These are phyloP conservation scores for Didymella sp. DNA, from an alignment of 2,329 filamentous ascomycete genomes.

Conservation along the genomic window DNA sequence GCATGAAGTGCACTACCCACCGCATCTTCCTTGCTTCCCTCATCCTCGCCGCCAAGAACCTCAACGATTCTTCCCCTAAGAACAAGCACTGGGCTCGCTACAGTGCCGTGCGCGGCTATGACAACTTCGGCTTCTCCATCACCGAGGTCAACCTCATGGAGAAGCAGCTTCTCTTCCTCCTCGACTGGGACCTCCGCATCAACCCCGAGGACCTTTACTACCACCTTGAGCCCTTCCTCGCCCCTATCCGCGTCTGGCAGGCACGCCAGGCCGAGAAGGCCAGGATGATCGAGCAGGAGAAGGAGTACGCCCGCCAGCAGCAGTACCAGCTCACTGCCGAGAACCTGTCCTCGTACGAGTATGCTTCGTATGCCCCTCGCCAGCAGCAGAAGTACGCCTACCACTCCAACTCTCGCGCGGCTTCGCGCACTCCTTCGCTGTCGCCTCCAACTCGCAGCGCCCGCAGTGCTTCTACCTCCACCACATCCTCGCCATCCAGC, in stretches of 20 bases:
- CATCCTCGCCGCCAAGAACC: constrained; percentile 90
- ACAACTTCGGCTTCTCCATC: constrained; percentile 86
- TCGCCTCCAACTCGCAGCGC: constrained; percentile 56
- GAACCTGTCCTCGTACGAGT: constrained; percentile 41
- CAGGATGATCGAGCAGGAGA: constrained; percentile 52
- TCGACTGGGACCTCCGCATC: constrained; percentile 94
- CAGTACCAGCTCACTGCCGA: constrained; percentile 46
- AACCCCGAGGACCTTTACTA: constrained; percentile 83
- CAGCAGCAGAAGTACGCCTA: constrained; percentile 27
- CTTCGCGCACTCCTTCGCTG: constrained; percentile 58
- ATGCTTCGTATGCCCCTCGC: constrained; percentile 40
- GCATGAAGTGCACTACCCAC: constrained; percentile 94
- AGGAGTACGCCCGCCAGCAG: constrained; percentile 50
- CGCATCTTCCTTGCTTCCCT: constrained; percentile 93
- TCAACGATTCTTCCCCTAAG: constrained; percentile 98
- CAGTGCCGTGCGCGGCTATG: constrained; percentile 75
- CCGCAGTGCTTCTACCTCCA: constrained; percentile 49
- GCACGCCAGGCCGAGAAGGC: constrained; percentile 63
- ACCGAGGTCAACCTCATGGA: constrained; percentile 99
- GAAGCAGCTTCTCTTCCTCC: constrained; percentile 92
- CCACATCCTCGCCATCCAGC: constrained; percentile 45
- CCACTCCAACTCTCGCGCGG: constrained; percentile 44
- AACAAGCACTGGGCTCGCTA: constrained; percentile 99
- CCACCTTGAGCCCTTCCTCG: constrained; percentile 87
- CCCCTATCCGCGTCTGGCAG: constrained; percentile 74